Evolutionary conservation across 345 rosid genomes (phyloP), one percentile per base, ranked within the genome.

Genomic region (Aurinia saxatilis): DNA sequence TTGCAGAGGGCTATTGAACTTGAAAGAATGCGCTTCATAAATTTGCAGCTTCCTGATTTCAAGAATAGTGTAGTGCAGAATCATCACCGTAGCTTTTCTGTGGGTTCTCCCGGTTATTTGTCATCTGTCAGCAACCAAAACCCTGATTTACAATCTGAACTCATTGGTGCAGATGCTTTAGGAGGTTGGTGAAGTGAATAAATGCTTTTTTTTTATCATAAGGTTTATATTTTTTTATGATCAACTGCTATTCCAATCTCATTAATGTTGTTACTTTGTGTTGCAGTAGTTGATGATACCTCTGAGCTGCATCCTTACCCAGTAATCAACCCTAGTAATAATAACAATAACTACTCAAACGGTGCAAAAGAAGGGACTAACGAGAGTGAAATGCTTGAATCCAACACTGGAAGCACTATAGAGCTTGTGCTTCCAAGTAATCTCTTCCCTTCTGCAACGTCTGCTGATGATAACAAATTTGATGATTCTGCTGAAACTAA

Each of bases 41-140:
- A 79, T 70, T 75, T 93, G 75, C 97, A 87, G 74, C 88, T 87
- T 49, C 95, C 97, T 12, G 91, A 85, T 27, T 68, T 82, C 59
- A 80, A 77, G 71, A 81, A 82, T 54, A 77, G 70, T 15, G 27
- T 46, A 59, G 41, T 66, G 51, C 81, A 70, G 21, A 82, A 71
- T 72, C 86, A 83, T 49, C 91, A 82, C 14, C 80, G 82, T 60
- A 81, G 93, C 75, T 72, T 79, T 11, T 90, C 97, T 44, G 78
- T 88, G 65, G 90, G 92, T 18, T 67, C 88, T 59, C 80, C 91
- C 40, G 65, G 69, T 25, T 41, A 77, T 49, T 53, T 74, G 41
- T 60, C 80, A 21, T 52, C 73, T 36, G 70, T 65, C 45, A 36
- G 36, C 63, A 60, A 64, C 73, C 82, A 73, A 65, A 73, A 60